Base-by-base conservation (phyloP, 2,329 filamentous ascomycete genomes). In the Penicillium sp. region DNA sequence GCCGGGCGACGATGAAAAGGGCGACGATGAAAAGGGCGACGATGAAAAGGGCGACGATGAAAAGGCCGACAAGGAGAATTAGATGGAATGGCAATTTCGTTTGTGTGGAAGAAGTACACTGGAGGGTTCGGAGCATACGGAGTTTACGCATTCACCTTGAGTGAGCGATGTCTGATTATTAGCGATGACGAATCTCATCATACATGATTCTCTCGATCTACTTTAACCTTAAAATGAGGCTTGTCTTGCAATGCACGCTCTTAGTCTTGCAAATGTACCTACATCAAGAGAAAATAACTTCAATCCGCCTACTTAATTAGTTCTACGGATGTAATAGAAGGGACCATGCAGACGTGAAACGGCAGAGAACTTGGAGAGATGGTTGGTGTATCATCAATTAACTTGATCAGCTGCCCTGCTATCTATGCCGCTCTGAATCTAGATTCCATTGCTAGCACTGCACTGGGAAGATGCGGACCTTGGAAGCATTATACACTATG, bases 131-230 rank as follows among this genome's bases (percentile, higher is more conserved):
- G 47, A 44, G 47, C 42, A 49, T 39, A 44, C 25, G 47, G 47
- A 49, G 47, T 49, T 49, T 28, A 38, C 28, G 20, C 15, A 20
- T 37, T 25, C 47, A 49, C 47, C 28, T 35, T 28, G 24, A 41
- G 42, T 45, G 47, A 45, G 42, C 47, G 24, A 24, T 49, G 10
- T 44, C 33, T 49, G 42, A 39, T 49, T 41, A 33, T 49, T 49
- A 49, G 47, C 47, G 47, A 43, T 40, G 27, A 44, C 46, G 47
- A 49, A 44, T 44, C 24, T 41, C 47, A 44, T 49, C 39, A 7
- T 12, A 15, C 37, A 9, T 39, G 32, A 35, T 15, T 35, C 18
- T 4, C 3, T 6, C 6, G 15, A 24, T 3, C 12, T 39, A 24
- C 12, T 39, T 13, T 13, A 13, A 39, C 20, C n/a, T 5, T 33